Base-by-base conservation (phyloP, 2,329 filamentous ascomycete species). In the Xylogone sp. region DNA sequence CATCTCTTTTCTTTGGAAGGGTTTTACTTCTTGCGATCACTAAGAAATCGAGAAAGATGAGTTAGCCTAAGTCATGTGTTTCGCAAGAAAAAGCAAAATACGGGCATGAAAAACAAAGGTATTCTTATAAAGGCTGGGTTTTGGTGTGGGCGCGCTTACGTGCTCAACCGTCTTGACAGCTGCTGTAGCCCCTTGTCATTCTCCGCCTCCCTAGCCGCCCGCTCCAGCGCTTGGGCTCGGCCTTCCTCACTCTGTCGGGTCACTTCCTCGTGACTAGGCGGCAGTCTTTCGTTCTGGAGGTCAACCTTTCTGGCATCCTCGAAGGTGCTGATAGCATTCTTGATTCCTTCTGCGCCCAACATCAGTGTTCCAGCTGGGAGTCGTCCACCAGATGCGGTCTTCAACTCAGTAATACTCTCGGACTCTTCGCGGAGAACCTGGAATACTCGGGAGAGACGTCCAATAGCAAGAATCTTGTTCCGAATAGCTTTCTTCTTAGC, bases 401-500 rank as follows among this genome's bases (percentile, higher is more conserved):
- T 99, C 70, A 99, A 83, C 72, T 99, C 94, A 39, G 93, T 97
- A 51, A 99, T 92, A 63, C 88, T 84, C 76, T 99, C 94, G 2
- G 92, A 96, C 72, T 99, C 94, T 73, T 99, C 94, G 65, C 94
- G 90, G 62, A 99, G 74, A 47, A 99, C 94, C 70, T 99, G 94
- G 86, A 99, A 99, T 55, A 99, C 94, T 63, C 94, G 89, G 34
- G 94, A 97, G 58, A 99, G 79, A 61, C 94, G 90, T 24, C 94
- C 94, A 65, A 99, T 99, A 54, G 94, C 94, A 62, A 99, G 76
- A 66, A 99, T 97, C 79, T 99, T 99, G 84, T 99, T 99, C 81
- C 97, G 97, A 81, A 99, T 96, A 3, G 92, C 92, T 44, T 92
- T 86, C 65, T 94, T 83, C 80, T 97, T 97, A 77, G 87, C 93